phyloP scores from a whole-genome alignment of 805 yeast genomes.

The Ascoidea asiatica region DNA sequence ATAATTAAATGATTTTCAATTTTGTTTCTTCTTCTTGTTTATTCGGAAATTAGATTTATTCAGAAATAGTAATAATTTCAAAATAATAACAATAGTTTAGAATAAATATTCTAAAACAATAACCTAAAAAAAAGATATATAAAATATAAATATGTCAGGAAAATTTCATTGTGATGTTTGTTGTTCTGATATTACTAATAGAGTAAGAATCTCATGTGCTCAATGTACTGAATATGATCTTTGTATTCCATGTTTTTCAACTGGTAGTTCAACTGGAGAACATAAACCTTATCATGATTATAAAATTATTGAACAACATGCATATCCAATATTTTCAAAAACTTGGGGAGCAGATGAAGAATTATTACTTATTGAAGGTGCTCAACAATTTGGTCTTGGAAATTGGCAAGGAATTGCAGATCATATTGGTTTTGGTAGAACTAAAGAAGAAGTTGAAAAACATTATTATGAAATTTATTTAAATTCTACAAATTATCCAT shows the following conservation, averaged over 20 bases:
- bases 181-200: conserved; percentile 86
- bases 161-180: conserved; percentile 91
- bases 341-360: conserved; percentile 99
- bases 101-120: too few species aligned
- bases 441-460: conserved; percentile 79
- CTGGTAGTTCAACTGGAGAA: conserved; percentile 64
- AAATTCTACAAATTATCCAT: conserved; percentile 61
- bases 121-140: too few species aligned
- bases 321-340: conserved; percentile 78
- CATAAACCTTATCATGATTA: conserved; percentile 95
- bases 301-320: conserved; percentile 82
- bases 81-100: too few species aligned
- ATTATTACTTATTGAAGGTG: conserved; percentile 73
- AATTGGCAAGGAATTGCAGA: conserved; percentile 98
- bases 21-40: not conserved
- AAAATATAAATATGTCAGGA: conserved; percentile 20
- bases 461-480: conserved; percentile 72
- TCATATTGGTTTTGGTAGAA: conserved; percentile 73
- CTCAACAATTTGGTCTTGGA: conserved; percentile 85
- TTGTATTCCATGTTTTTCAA: conserved; percentile 95
- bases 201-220: conserved; percentile 87
- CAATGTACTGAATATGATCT: conserved; percentile 86
- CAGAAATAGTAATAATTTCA: too few species aligned
- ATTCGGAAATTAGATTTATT: too few species aligned
- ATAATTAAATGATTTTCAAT: too few species aligned